A percentile compares a stretch with the other conserved stretches of the same genome.
These are phyloP conservation scores for Diaporthe amygdali DNA, from an alignment of 2,329 filamentous ascomycete genomes.

Conservation along the genomic window DNA sequence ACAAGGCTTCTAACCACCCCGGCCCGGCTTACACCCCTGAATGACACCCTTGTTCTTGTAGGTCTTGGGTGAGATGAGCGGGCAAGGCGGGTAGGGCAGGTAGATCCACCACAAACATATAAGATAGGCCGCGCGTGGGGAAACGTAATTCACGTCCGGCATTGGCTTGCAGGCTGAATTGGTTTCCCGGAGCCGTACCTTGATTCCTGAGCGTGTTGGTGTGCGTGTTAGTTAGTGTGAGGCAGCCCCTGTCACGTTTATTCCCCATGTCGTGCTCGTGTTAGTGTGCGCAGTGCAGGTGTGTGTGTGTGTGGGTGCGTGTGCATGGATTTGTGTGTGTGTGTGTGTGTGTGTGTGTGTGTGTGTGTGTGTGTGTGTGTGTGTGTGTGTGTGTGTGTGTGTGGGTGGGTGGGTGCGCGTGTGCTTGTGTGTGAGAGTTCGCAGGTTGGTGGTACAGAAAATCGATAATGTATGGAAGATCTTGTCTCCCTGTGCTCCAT, in stretches of 20 bases:
- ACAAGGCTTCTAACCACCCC: slow-evolving; percentile 1
- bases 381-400: neutral
- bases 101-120: slow-evolving; percentile 1
- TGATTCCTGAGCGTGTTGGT: neutral
- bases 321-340: neutral
- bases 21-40: slow-evolving; percentile 10
- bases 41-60: neutral
- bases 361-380: neutral
- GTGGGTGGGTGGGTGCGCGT: neutral
- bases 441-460: neutral
- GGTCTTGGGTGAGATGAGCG: too few species aligned
- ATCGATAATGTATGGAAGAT: neutral
- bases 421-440: neutral
- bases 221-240: too few species aligned
- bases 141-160: neutral
- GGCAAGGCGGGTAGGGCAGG: neutral
- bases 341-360: neutral
- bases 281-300: neutral
- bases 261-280: neutral
- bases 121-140: neutral
- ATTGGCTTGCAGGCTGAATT: neutral
- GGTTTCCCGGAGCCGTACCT: neutral
- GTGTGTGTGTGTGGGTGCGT: too few species aligned
- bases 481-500: neutral
- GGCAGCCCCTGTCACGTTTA: neutral